Percentiles rank a stretch among this genome's conserved stretches.
Conservation (phyloP, 768 basidiomycete genomes). For the Lentinula aciculospora region DNA sequence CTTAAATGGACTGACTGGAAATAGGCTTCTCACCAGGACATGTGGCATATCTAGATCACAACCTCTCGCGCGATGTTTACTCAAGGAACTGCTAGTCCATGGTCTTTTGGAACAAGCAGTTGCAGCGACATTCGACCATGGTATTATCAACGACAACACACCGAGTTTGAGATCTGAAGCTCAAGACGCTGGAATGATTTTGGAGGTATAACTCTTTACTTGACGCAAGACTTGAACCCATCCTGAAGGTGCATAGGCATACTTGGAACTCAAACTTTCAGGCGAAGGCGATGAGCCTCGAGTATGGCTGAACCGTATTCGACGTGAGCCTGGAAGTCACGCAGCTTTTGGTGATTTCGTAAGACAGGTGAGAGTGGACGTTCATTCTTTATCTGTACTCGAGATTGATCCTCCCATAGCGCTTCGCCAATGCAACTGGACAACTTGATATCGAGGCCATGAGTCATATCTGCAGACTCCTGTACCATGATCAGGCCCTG, state of each 20-base stretch:
- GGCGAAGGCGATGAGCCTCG: conserved; percentile 40
- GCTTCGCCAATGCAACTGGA: conserved; percentile 46
- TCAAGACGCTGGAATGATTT: conserved; percentile 51
- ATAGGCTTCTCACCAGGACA: neutral
- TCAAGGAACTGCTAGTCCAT: conserved; percentile 48
- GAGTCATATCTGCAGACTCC: conserved; percentile 62
- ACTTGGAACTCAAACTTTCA: conserved; percentile 53
- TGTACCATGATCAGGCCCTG: conserved; percentile 55
- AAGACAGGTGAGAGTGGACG: conserved; percentile 53
- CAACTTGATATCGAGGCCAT: conserved; percentile 63
- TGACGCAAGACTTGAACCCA: conserved; percentile 1
- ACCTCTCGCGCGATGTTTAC: conserved; percentile 40
- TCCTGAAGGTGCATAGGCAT: conserved; percentile 31
- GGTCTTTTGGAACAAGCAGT: conserved; percentile 52
- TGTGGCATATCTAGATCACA: conserved; percentile 16
- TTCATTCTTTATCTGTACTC: neutral
- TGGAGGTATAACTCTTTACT: conserved; percentile 37
- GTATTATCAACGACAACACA: conserved; percentile 39
- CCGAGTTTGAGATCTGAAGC: conserved; percentile 53
- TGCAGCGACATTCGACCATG: conserved; percentile 46
- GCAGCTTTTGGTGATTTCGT: conserved; percentile 50
- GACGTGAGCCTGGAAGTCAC: conserved; percentile 54
- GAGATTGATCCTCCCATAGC: conserved; percentile 30
- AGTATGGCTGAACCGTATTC: conserved; percentile 39
- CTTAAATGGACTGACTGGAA: conserved; percentile 20